Evolutionary conservation across 768 basidiomycete genomes (phyloP), one percentile per base, ranked within the genome.

Genomic region (Leccinellum luteum): DNA sequence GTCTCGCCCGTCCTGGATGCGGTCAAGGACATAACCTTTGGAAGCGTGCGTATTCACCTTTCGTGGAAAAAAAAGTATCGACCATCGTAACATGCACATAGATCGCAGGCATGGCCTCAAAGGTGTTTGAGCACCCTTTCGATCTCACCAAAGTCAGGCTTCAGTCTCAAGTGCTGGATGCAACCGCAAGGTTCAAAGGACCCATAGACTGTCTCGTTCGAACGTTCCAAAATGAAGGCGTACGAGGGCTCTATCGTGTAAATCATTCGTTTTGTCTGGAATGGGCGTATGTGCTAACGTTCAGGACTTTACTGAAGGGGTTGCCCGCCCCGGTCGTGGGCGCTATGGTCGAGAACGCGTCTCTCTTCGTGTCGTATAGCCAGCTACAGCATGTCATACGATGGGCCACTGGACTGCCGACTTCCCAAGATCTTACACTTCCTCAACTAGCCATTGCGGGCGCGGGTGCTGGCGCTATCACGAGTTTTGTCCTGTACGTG

Each of bases 101-200:
- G 92, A 74, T 85, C 55, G 92, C 94, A 55, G 95, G 95, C 25
- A 93, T 96, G 78, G 78, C 83, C 9, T 87, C 94, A 48, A 85
- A 87, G 70, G 77, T 94, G 15, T 87, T 97, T 60, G 94, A 96
- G 75, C 93, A 97, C 69, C 96, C 96, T 1, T 94, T 96, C 66
- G 95, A 98, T 73, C 82, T 98, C 34, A 89, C 93, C 55, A 98
- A 97, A 76, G 95, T 97, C 57, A 84, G 95, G 50, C 80, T 98
- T 44, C 96, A 98, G 72, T 84, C 91, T 2, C 96, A 98, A 67
- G 86, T 95, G 13, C 79, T 95, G 54, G 85, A 90, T 59, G 75
- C 82, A 10, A 76, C 82, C 14, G 75, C 74, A 51, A 82, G 85
- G 17, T 98, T 94, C 75, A 85, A 77, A 14, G 95, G 95, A 0